A percentile compares a stretch with the other conserved stretches of the same genome.
Evolutionary conservation across 2,329 filamentous ascomycete genomes (phyloP).

Genomic region (Diaporthe aspalathi): DNA sequence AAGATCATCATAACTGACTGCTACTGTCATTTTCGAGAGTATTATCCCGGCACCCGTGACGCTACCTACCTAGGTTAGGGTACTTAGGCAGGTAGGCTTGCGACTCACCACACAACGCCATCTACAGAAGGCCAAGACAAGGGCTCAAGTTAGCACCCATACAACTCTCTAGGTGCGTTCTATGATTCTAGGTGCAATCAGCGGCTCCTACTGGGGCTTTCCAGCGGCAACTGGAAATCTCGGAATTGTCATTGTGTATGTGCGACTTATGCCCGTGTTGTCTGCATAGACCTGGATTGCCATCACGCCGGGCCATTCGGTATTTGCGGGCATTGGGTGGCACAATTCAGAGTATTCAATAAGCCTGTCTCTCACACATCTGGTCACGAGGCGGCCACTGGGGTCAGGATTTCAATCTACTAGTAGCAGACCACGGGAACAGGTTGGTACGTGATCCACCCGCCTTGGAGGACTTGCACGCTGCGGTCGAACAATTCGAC

Average conservation of each 20-base stretch:
- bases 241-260: not conserved
- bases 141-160: not conserved
- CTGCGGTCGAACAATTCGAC: not conserved
- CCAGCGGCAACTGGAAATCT: not conserved
- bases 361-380: not conserved
- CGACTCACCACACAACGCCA: too few relatives aligned
- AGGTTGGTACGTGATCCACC: not conserved
- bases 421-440: not conserved
- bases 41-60: too few relatives aligned
- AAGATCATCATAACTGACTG: not conserved
- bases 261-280: not conserved
- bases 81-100: too few relatives aligned
- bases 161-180: not conserved
- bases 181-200: slow-evolving; percentile 1
- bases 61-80: too few relatives aligned
- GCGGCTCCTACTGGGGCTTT: slow-evolving; percentile 2
- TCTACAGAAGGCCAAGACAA: too few relatives aligned
- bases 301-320: not conserved
- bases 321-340: too few relatives aligned
- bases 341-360: not conserved
- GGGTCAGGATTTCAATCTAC: not conserved
- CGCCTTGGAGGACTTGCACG: not conserved
- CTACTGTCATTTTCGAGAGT: not conserved
- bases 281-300: not conserved
- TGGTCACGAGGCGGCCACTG: not conserved